phyloP scores from a whole-genome alignment of 2,329 filamentous ascomycete species.

The Aspergillus aculeatus region DNA sequence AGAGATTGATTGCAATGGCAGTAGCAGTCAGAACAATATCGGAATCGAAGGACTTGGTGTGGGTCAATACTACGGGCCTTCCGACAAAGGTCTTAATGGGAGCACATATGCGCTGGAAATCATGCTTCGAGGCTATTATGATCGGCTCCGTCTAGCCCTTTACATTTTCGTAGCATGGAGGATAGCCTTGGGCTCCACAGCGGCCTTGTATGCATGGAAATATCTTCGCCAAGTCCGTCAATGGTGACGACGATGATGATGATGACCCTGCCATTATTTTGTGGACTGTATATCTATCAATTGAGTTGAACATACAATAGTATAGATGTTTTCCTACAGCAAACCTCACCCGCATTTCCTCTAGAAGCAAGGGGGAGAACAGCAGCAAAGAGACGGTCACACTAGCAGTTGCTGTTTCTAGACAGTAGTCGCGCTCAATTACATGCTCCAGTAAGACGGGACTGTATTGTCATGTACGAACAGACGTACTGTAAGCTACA shows the following conservation, averaged over 20 bases:
- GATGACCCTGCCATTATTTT: background rate
- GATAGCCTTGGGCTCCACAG: slow-evolving; percentile 30
- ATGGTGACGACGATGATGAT: slow-evolving; percentile 1
- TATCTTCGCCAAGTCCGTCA: slow-evolving; percentile 22
- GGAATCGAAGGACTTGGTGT: slow-evolving; percentile 41
- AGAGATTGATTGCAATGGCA: slow-evolving; percentile 10
- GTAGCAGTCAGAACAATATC: slow-evolving; percentile 35
- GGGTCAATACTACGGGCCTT: slow-evolving; percentile 32
- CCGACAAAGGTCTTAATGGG: slow-evolving; percentile 24
- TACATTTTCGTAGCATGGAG: slow-evolving; percentile 43
- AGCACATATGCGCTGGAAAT: slow-evolving; percentile 41
- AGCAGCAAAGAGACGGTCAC: background rate
- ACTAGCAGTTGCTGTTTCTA: background rate
- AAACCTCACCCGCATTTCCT: background rate
- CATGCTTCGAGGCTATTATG: slow-evolving; percentile 47
- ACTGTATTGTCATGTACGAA: background rate
- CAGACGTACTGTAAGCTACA: background rate
- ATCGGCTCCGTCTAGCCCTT: slow-evolving; percentile 39
- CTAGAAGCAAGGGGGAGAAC: background rate
- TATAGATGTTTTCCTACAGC: background rate
- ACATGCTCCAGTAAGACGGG: background rate
- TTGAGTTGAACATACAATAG: background rate
- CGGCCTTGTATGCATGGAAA: slow-evolving; percentile 30
- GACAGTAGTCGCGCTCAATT: background rate
- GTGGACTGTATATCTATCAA: background rate